Conservation (phyloP, 495 filamentous ascomycete genomes). For the Lasiosphaeria ovina region DNA sequence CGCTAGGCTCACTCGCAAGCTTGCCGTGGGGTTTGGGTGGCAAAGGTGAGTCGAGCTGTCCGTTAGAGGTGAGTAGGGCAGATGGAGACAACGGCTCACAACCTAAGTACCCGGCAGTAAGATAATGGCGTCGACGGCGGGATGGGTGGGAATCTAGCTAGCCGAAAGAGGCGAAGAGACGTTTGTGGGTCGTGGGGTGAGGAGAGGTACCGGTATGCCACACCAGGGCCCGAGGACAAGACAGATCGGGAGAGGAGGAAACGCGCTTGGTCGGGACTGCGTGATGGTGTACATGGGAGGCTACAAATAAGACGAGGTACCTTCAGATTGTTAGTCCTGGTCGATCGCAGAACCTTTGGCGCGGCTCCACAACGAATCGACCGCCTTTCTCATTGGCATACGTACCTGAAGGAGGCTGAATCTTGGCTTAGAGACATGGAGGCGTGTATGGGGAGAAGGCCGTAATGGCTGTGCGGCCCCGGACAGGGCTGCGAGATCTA, state of each 20-base stretch:
- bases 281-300: slow-evolving; percentile 25
- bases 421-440: slow-evolving; percentile 26
- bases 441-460: slow-evolving; percentile 18
- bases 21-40: slow-evolving; percentile 6
- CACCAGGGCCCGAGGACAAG: slow-evolving; percentile 18
- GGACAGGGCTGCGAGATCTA: slow-evolving; percentile 27
- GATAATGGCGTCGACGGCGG: slow-evolving; percentile 2
- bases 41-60: slow-evolving; percentile 9
- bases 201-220: slow-evolving; percentile 6
- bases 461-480: slow-evolving; percentile 9
- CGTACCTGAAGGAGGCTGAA: slow-evolving; percentile 23
- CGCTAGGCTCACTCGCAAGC: slow-evolving; percentile 1
- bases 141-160: slow-evolving; percentile 12
- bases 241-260: slow-evolving; percentile 14
- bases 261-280: slow-evolving; percentile 12
- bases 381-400: slow-evolving; percentile 22
- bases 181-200: slow-evolving; percentile 5
- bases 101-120: slow-evolving; percentile 11
- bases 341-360: slow-evolving; percentile 19
- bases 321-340: slow-evolving; percentile 17
- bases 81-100: slow-evolving; percentile 4
- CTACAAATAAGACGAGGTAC: slow-evolving; percentile 23
- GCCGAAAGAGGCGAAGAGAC: slow-evolving; percentile 16
- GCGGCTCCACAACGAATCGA: slow-evolving; percentile 26
- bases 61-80: slow-evolving; percentile 7